A percentile compares a stretch with the other conserved stretches of the same genome.
Evolutionary conservation across 139 green algal genomes (phyloP).

Genomic region (Tetradesmus obliquus): DNA sequence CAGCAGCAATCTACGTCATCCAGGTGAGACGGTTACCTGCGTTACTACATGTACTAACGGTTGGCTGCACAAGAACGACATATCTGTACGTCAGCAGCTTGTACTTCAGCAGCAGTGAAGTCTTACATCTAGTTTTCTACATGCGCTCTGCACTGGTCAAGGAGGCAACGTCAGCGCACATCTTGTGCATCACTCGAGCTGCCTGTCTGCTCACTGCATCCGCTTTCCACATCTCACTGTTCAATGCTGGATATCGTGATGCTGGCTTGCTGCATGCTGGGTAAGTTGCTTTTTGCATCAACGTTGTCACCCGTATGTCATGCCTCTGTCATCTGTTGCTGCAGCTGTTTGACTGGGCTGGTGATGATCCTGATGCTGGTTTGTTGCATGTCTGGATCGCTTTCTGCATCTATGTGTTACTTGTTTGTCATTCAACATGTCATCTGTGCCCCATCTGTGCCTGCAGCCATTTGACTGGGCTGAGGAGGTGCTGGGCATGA

Average conservation of each 20-base stretch:
- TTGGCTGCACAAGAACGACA: background rate
- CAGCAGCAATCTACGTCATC: conserved; percentile 13
- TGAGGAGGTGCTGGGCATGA: background rate
- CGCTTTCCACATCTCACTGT: no score
- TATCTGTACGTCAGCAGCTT: no score
- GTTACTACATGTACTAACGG: background rate
- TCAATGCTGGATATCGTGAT: no score
- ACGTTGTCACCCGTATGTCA: background rate
- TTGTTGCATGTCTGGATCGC: no score
- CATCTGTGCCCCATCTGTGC: background rate
- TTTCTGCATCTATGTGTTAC: background rate
- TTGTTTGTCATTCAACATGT: no score
- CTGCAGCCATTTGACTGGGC: conserved; percentile 28
- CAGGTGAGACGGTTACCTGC: background rate
- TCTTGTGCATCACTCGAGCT: no score
- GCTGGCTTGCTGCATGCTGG: background rate
- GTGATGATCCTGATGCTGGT: background rate
- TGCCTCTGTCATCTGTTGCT: background rate
- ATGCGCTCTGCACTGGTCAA: no score
- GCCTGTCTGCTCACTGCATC: no score
- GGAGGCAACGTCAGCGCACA: no score
- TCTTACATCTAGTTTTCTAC: no score
- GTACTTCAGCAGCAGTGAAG: no score
- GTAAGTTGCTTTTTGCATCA: background rate
- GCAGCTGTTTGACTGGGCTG: background rate